phyloP scores from a whole-genome alignment of 2,329 filamentous ascomycete species.

The Malbranchea cinnamomea region DNA sequence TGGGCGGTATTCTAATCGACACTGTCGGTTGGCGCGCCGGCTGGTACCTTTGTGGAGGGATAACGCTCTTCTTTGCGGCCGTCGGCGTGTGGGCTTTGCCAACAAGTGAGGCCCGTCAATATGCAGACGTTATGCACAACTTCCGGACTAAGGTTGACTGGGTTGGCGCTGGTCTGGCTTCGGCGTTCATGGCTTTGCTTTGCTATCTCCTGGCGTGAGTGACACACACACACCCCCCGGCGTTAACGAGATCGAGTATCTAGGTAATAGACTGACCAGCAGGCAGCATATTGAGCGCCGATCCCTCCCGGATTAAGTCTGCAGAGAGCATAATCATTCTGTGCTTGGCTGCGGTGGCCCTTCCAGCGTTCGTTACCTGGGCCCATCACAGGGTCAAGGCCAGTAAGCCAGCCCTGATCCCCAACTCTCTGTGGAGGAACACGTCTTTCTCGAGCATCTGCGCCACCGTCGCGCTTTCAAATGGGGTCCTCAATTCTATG shows the following conservation, averaged over 20 bases:
- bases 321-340: no score
- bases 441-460: slow-evolving; percentile 41
- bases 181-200: slow-evolving; percentile 33
- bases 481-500: slow-evolving; percentile 32
- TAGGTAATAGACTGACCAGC: no score
- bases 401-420: slow-evolving; percentile 41
- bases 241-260: no score
- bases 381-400: slow-evolving; percentile 33
- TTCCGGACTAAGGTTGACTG: no score
- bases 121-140: slow-evolving; percentile 13
- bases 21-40: slow-evolving; percentile 38
- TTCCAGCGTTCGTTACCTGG: slow-evolving; percentile 41
- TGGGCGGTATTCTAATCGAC: slow-evolving; percentile 37
- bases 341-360: no score
- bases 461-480: slow-evolving; percentile 33
- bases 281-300: no score
- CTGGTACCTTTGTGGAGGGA: slow-evolving; percentile 34
- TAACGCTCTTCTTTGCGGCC: slow-evolving; percentile 15
- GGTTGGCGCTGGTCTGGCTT: slow-evolving; percentile 35
- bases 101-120: slow-evolving; percentile 3
- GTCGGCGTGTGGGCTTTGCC: slow-evolving; percentile 5
- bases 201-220: slow-evolving; percentile 37
- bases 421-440: slow-evolving; percentile 48
- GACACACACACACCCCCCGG: no score
- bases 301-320: no score